These are phyloP conservation scores for Dothistroma septosporum DNA, from an alignment of 2,329 filamentous ascomycete genomes.

Conservation along the genomic window DNA sequence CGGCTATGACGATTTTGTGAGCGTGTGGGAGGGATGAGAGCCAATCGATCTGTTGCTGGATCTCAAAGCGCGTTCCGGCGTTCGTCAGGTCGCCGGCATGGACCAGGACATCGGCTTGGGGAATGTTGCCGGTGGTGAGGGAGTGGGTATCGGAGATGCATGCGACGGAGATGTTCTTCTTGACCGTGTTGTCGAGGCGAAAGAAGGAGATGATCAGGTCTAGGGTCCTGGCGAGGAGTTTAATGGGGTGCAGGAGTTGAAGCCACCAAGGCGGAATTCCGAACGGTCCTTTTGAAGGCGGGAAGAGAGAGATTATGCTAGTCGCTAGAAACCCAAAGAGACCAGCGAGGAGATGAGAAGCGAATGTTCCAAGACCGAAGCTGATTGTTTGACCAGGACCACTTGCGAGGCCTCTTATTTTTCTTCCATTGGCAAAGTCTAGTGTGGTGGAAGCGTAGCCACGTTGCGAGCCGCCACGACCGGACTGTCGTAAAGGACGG, in stretches of 20 bases:
- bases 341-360: background rate
- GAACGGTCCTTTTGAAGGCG: slow-evolving; percentile 13
- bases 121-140: slow-evolving; percentile 52
- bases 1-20: slow-evolving; percentile 77
- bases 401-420: background rate
- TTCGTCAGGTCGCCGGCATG: slow-evolving; percentile 85
- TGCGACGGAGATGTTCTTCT: slow-evolving; percentile 65
- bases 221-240: slow-evolving; percentile 40
- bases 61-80: slow-evolving; percentile 63
- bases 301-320: background rate
- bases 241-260: slow-evolving; percentile 33
- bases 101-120: slow-evolving; percentile 77
- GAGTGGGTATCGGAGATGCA: slow-evolving; percentile 88
- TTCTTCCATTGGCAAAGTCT: background rate
- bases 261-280: slow-evolving; percentile 23
- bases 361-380: slow-evolving; percentile 1
- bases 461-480: background rate
- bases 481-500: background rate
- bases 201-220: slow-evolving; percentile 57
- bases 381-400: background rate
- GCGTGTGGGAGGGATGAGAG: slow-evolving; percentile 66
- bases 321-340: background rate
- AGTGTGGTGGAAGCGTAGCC: slow-evolving; percentile 1
- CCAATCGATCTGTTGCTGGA: slow-evolving; percentile 85
- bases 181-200: slow-evolving; percentile 52